Percentiles rank a stretch among this genome's conserved stretches.
Evolutionary conservation across 1,284 basidiomycete genomes (phyloP).

Genomic region (Tausonia pullulans): DNA sequence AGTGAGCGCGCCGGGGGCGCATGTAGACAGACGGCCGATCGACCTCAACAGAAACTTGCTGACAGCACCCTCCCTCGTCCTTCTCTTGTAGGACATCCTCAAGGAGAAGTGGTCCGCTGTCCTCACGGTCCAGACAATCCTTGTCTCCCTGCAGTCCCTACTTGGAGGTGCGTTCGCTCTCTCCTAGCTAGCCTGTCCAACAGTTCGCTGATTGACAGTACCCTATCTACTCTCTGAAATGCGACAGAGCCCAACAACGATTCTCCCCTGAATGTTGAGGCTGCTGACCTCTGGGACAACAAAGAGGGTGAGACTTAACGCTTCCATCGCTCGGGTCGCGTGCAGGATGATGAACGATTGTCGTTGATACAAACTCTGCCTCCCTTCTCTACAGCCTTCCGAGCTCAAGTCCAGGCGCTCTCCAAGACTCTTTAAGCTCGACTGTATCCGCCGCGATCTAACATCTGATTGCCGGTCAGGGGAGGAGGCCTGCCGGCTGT

Average conservation of each 20-base stretch:
- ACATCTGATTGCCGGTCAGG: too few species aligned
- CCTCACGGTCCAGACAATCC: conserved; percentile 74
- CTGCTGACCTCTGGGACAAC: conserved; percentile 60
- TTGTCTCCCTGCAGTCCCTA: conserved; percentile 72
- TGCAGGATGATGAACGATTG: neutral
- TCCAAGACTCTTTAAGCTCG: neutral
- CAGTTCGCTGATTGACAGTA: neutral
- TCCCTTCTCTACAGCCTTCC: neutral
- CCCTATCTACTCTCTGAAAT: conserved; percentile 9
- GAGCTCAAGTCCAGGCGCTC: neutral
- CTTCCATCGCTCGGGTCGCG: neutral
- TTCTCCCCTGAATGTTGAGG: conserved; percentile 71
- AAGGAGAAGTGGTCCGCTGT: conserved; percentile 85
- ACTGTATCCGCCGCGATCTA: too few species aligned
- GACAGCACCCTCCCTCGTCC: neutral
- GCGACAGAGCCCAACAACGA: conserved; percentile 74
- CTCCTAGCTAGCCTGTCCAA: neutral
- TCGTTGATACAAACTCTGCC: neutral
- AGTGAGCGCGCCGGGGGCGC: too few species aligned
- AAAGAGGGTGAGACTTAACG: conserved; percentile 44
- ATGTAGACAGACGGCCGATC: neutral
- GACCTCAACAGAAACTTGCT: neutral
- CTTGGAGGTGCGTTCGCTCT: conserved; percentile 53
- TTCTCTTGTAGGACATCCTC: conserved; percentile 2
- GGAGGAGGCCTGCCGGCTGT: too few species aligned